These are phyloP conservation scores for Pulveroboletus ravenelii DNA, from an alignment of 768 basidiomycete species.

Conservation along the genomic window DNA sequence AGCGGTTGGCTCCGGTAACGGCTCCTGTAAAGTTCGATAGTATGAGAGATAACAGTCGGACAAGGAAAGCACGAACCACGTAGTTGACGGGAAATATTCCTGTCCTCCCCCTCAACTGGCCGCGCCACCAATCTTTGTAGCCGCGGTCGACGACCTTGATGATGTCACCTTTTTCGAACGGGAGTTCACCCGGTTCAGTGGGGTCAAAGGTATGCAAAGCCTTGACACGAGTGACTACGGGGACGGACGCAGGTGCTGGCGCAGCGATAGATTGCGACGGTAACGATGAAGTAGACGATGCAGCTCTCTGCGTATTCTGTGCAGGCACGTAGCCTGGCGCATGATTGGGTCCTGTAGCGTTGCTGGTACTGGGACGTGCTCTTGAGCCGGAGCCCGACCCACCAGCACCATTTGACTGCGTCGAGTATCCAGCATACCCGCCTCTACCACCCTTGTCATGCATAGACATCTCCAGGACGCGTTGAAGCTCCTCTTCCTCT, in stretches of 20 bases:
- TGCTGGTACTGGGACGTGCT: conserved; percentile 23
- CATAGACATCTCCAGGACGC: conserved; percentile 90
- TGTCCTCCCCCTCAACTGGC: conserved; percentile 82
- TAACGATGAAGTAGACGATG: conserved; percentile 28
- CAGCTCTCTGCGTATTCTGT: conserved; percentile 39
- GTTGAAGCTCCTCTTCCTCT: conserved; percentile 93
- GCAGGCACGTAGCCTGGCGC: conserved; percentile 57
- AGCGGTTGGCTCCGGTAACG: conserved; percentile 78
- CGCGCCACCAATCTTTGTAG: conserved; percentile 97
- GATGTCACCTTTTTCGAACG: conserved; percentile 87
- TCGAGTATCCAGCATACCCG: conserved; percentile 47
- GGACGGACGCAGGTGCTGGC: conserved; percentile 13
- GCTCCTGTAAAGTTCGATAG: conserved; percentile 47
- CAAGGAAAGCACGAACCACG: conserved; percentile 53
- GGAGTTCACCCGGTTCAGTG: conserved; percentile 83
- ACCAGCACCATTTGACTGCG: conserved; percentile 35
- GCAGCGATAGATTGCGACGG: conserved; percentile 17
- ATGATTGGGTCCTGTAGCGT: conserved; percentile 33
- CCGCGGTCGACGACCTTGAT: conserved; percentile 93
- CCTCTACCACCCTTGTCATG: conserved; percentile 81
- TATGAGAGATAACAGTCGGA: not conserved
- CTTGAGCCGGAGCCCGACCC: conserved; percentile 24
- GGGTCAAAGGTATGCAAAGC: conserved; percentile 88
- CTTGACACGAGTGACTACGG: conserved; percentile 74
- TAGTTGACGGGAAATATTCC: conserved; percentile 98